Evolutionary conservation across 257 asterid genomes (phyloP).

Genomic region (Penstemon barbatus): DNA sequence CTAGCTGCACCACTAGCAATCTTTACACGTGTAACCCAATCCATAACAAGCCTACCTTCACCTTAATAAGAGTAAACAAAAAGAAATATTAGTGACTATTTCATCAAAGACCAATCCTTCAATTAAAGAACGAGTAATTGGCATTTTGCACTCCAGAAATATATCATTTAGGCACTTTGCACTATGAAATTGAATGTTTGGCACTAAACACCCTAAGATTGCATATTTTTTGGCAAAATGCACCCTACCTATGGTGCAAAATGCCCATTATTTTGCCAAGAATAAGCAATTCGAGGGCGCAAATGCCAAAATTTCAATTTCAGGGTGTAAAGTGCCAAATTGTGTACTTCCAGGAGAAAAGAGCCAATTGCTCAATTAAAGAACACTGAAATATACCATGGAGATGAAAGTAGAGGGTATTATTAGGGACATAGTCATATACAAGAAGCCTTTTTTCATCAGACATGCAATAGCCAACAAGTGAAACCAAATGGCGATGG

Average conservation of each 20-base stretch:
- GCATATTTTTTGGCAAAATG: no score
- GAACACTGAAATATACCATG: constrained; percentile 60
- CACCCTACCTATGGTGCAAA: no score
- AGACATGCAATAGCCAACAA: constrained; percentile 92
- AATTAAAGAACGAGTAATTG: not conserved
- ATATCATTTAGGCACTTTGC: no score
- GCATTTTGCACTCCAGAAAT: no score
- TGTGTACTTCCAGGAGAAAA: no score
- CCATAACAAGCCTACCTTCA: constrained; percentile 65
- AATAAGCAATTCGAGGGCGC: no score
- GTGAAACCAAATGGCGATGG: constrained; percentile 96
- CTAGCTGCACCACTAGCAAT: constrained; percentile 97
- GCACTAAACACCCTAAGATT: no score
- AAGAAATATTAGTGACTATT: constrained; percentile 17
- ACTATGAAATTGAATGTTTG: no score
- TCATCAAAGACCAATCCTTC: constrained; percentile 14
- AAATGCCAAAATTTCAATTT: no score
- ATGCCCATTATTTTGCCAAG: no score
- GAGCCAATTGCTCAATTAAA: no score
- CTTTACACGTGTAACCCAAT: constrained; percentile 80
- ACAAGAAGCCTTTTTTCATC: constrained; percentile 79
- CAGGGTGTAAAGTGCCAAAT: no score
- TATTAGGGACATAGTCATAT: constrained; percentile 78
- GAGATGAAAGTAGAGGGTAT: constrained; percentile 93
- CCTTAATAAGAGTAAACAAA: constrained; percentile 41